Evolutionary conservation across 2,329 filamentous ascomycete species (phyloP), one percentile per base, ranked within the genome.

Genomic region (Aureobasidium subglaciale): DNA sequence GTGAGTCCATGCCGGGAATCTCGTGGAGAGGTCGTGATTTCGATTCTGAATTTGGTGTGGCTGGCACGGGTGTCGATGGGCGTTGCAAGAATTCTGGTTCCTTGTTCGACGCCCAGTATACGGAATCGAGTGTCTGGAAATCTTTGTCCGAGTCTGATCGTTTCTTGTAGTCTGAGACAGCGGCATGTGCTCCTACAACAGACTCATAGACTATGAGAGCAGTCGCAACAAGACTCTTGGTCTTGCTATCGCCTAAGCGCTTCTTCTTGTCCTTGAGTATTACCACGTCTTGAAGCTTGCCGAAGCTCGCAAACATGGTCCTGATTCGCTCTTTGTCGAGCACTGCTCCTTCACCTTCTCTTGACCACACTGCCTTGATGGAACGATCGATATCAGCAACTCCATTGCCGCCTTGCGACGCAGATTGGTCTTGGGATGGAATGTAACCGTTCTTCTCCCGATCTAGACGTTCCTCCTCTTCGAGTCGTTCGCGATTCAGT

Each of bases 141-240:
- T 76, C 74, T 2, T 62, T 62, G 34, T 70, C 71, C n/a, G 63
- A 40, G 38, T 68, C 64, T 22, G 27, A 22, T 13, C 43, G 30
- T 24, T 71, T 74, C 55, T 71, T 69, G 52, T 71, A 73, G 59
- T 83, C 79, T 38, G 74, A 63, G 2, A 83, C 76, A 8, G 80
- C 80, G 3, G 78, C 73, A 62, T 83, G 77, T 1, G 81, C 80
- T 54, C 78, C 74, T 45, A 83, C 78, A 32, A 84, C 75, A 4
- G 80, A 81, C 3, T 71, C 68, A 65, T 78, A 85, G 13, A 84
- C 73, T 13, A 85, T 68, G 42, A 82, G 75, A 0, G 75, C 80
- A 1, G 74, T 79, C 5, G 74, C 78, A 55, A 79, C 68, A 2
- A 75, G 67, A 56, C 75, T 76, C 61, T 79, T 78, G 60, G 78